These are phyloP conservation scores for Pyronema domesticum DNA, from an alignment of 495 filamentous ascomycete species.

Conservation along the genomic window DNA sequence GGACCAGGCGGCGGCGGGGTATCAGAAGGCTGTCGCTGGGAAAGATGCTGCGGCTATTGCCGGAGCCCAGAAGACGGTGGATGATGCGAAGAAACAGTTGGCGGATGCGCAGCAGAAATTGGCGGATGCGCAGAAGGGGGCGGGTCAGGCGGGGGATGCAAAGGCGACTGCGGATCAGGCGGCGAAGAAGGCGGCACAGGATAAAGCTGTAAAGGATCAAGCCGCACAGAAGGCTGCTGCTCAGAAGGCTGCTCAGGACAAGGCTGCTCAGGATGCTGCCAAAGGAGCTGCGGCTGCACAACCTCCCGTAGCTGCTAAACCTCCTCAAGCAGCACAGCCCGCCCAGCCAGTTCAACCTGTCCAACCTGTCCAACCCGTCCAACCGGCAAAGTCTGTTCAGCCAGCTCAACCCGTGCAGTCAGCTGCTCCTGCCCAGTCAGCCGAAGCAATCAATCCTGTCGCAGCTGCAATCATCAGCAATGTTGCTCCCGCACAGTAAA, in stretches of 20 bases:
- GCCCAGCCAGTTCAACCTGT: background rate
- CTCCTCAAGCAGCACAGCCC: conserved; percentile 8
- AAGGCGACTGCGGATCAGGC: background rate
- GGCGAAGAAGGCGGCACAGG: conserved; percentile 5
- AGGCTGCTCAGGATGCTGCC: background rate
- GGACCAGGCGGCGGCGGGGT: background rate
- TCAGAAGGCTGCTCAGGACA: conserved; percentile 5
- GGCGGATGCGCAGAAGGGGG: conserved; percentile 4
- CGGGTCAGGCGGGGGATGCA: background rate
- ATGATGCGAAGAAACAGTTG: conserved; percentile 5
- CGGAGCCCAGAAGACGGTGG: background rate
- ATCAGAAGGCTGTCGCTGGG: background rate
- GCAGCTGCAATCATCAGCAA: no score
- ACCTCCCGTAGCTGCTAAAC: conserved; percentile 5
- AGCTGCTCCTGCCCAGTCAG: no score
- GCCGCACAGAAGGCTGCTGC: conserved; percentile 1
- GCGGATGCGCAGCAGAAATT: conserved; percentile 6
- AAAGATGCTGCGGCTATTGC: background rate
- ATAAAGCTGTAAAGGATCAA: conserved; percentile 4
- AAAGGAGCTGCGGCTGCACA: background rate
- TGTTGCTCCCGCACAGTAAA: no score
- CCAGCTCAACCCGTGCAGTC: no score
- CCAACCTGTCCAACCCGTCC: no score
- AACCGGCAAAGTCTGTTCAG: no score
- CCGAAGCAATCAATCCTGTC: no score